Percentiles rank a stretch among this genome's conserved stretches.
Conservation (phyloP, 2,329 filamentous ascomycete genomes). For the Scedosporium dehoogii region DNA sequence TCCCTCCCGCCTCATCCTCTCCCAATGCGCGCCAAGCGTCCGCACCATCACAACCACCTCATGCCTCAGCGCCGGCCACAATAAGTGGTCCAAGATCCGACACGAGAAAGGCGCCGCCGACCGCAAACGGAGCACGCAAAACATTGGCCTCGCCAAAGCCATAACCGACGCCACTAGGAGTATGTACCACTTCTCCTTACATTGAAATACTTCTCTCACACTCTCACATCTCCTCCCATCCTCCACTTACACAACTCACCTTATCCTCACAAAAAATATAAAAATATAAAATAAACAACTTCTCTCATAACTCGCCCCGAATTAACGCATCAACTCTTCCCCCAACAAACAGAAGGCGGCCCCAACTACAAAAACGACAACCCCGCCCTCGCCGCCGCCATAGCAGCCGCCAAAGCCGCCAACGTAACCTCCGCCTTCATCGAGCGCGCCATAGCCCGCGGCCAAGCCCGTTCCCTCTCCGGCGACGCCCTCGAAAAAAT, state of each 20-base stretch:
- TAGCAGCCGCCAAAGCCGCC: slow-evolving; percentile 68
- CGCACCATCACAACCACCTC: neutral
- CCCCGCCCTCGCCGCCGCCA: slow-evolving; percentile 61
- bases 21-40: neutral
- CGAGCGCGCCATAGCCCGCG: slow-evolving; percentile 76
- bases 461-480: slow-evolving; percentile 69
- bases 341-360: slow-evolving; percentile 6
- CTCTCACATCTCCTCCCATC: neutral
- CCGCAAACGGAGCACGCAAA: slow-evolving; percentile 62
- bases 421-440: slow-evolving; percentile 78
- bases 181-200: slow-evolving; percentile 24
- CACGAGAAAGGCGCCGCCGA: slow-evolving; percentile 90
- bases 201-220: no score
- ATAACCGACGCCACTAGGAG: slow-evolving; percentile 68
- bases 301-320: neutral
- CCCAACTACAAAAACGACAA: slow-evolving; percentile 50
- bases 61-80: slow-evolving; percentile 68
- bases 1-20: neutral
- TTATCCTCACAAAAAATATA: neutral
- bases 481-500: slow-evolving; percentile 69
- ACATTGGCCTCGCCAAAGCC: slow-evolving; percentile 58
- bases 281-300: neutral
- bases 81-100: slow-evolving; percentile 91
- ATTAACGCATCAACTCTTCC: neutral
- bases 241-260: neutral